Percentiles rank a stretch among this genome's conserved stretches.
phyloP scores from a whole-genome alignment of 169 alveolate genomes.

The Amoebophrya sp. region DNA sequence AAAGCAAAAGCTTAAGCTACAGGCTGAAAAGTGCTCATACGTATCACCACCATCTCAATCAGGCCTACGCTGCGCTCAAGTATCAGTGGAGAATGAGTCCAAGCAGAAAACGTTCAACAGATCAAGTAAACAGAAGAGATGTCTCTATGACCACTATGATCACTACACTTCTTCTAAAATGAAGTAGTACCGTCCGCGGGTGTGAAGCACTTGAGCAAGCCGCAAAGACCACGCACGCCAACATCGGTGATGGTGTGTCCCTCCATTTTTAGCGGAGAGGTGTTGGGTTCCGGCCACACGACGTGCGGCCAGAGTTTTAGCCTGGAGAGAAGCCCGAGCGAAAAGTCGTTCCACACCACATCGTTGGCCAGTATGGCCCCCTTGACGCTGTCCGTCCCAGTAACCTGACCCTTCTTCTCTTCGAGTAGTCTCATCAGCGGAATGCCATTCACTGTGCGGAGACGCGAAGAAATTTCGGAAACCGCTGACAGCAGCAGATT shows the following conservation, averaged over 20 bases:
- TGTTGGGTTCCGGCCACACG: slow-evolving; percentile 4
- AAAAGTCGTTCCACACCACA: background rate
- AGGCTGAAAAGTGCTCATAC: too few species aligned
- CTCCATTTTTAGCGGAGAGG: background rate
- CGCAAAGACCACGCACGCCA: slow-evolving; percentile 44
- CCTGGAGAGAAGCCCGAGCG: background rate
- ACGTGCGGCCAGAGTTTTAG: background rate
- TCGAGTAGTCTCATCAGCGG: background rate
- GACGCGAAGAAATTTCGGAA: background rate
- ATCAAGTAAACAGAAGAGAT: too few species aligned
- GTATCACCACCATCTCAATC: too few species aligned
- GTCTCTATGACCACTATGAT: too few species aligned
- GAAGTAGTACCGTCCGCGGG: too few species aligned
- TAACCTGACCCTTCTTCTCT: background rate
- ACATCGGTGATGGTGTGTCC: slow-evolving; percentile 30
- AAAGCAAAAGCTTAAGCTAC: too few species aligned
- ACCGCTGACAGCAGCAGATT: slow-evolving; percentile 3
- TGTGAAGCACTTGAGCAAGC: slow-evolving; percentile 39
- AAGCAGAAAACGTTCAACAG: too few species aligned
- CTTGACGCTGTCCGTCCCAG: background rate
- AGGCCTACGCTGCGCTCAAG: too few species aligned
- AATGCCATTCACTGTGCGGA: background rate
- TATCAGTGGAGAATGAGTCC: too few species aligned
- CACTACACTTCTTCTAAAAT: too few species aligned
- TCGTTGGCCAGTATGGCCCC: background rate